Base-by-base conservation (phyloP, 2,329 filamentous ascomycete species). In the Hypoxylon sp. region DNA sequence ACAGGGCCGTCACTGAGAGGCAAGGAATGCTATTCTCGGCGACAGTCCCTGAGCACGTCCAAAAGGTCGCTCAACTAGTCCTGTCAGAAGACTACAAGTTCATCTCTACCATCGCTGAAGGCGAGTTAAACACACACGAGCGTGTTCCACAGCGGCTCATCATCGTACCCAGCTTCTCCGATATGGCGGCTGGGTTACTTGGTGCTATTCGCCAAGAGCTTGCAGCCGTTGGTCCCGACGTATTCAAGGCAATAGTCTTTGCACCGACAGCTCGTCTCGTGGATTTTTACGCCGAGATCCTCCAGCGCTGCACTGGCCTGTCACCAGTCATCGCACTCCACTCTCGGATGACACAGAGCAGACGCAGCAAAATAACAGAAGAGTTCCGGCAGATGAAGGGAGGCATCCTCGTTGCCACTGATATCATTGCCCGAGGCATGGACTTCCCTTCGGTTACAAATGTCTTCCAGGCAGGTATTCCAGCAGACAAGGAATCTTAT, bases 201-300 rank as follows among this genome's bases (percentile, higher is more conserved):
- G 85, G 86, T 34, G 84, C 88, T 63, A 80, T 90, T 16, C 78
- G 80, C 2, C 76, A 81, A 60, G 84, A 87, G 68, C 75, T 77
- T 8, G 69, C 69, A 21, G 67, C 60, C 16, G 72, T 76, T 3
- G 74, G 76, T 51, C 72, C 76, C 9, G 78, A 80, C 5, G 83
- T 85, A 1, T 94, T 97, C 86, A 97, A 97, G 80, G 91, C 91
- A 29, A 94, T 97, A 70, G 81, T 95, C 34, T 97, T 95, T 79
- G 91, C 91, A 69, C 90, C 90, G 57, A 87, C 86, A 0, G 85
- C 86, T 2, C 81, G 80, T 2, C 79, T 82, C 1, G 84, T 84
- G 3, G 83, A 82, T 41, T 82, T 87, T 50, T 85, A 87, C 72
- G 79, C 81, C 21, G 74, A 81, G 12, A 60, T 87, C 19, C 79